A percentile compares a stretch with the other conserved stretches of the same genome.
Conservation (phyloP, 1,284 basidiomycete genomes). For the Heliocybe sulcata region DNA sequence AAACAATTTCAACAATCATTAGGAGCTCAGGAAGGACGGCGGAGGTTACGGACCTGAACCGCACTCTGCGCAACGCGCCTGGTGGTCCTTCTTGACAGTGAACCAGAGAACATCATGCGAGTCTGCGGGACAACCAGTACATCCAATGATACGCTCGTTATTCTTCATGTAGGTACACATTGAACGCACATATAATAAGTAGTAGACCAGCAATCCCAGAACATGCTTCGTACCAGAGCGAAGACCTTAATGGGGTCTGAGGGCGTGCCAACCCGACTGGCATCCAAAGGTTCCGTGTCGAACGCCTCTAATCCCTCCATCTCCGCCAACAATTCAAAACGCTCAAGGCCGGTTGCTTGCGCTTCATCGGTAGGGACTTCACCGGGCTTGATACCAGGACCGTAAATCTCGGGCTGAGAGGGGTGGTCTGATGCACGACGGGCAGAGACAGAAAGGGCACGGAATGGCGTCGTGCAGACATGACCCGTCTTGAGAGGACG, state of each 20-base stretch:
- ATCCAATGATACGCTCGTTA: slow-evolving; percentile 78
- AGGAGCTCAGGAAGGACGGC: not conserved
- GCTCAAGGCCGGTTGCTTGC: slow-evolving; percentile 95
- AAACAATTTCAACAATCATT: slow-evolving; percentile 3
- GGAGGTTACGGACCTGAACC: slow-evolving; percentile 60
- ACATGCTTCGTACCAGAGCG: slow-evolving; percentile 61
- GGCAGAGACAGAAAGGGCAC: slow-evolving; percentile 50
- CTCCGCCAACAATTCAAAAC: slow-evolving; percentile 87
- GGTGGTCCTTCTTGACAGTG: slow-evolving; percentile 56
- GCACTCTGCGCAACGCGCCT: slow-evolving; percentile 84
- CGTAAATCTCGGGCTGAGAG: slow-evolving; percentile 64
- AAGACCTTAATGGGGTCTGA: slow-evolving; percentile 84
- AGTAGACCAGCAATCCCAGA: slow-evolving; percentile 7
- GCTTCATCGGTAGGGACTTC: slow-evolving; percentile 79
- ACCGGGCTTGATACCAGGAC: slow-evolving; percentile 69
- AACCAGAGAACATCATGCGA: slow-evolving; percentile 91
- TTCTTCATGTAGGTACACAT: slow-evolving; percentile 39
- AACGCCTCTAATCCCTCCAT: slow-evolving; percentile 89
- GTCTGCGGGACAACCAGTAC: slow-evolving; percentile 88
- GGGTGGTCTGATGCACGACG: slow-evolving; percentile 40
- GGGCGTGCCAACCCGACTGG: slow-evolving; percentile 85
- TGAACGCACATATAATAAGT: not conserved
- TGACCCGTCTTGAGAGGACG: slow-evolving; percentile 19
- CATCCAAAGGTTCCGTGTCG: slow-evolving; percentile 82
- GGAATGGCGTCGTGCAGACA: slow-evolving; percentile 20